Conservation (phyloP, 164 flowering plant species). For the Nymphaea colorata region DNA sequence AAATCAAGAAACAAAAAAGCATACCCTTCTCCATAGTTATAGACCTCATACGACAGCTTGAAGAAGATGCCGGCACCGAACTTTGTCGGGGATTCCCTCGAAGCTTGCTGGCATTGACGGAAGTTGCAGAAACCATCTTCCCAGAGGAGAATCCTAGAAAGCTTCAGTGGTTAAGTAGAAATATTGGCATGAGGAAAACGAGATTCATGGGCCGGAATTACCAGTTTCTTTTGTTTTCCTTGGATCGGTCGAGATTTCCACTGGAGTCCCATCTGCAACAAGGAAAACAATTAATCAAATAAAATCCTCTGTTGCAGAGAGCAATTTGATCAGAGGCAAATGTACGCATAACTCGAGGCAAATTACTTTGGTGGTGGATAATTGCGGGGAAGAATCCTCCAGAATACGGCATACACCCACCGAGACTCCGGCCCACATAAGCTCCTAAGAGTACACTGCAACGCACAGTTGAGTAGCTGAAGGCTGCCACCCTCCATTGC, state of each 20-base stretch:
- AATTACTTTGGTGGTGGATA: constrained; percentile 79
- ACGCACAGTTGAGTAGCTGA: constrained; percentile 59
- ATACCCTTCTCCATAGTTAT: constrained; percentile 80
- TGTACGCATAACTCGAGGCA: background rate
- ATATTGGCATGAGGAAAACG: background rate
- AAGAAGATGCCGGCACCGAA: constrained; percentile 75
- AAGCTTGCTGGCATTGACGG: constrained; percentile 41
- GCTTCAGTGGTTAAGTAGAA: background rate
- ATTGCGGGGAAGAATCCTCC: constrained; percentile 68
- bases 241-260: constrained; percentile 62
- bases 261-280: constrained; percentile 65
- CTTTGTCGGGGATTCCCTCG: constrained; percentile 25
- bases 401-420: constrained; percentile 75
- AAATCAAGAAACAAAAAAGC: background rate
- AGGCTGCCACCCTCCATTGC: constrained; percentile 52
- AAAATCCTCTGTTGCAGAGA: background rate
- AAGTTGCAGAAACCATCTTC: constrained; percentile 83
- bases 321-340: too few species aligned
- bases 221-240: constrained; percentile 82
- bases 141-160: constrained; percentile 76
- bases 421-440: constrained; percentile 44
- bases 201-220: constrained; percentile 10
- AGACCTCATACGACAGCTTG: constrained; percentile 85
- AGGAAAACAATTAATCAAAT: constrained; percentile 3
- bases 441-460: constrained; percentile 57